phyloP scores from a whole-genome alignment of 1,284 basidiomycete genomes.

The Lentinula novae-zelandiae region DNA sequence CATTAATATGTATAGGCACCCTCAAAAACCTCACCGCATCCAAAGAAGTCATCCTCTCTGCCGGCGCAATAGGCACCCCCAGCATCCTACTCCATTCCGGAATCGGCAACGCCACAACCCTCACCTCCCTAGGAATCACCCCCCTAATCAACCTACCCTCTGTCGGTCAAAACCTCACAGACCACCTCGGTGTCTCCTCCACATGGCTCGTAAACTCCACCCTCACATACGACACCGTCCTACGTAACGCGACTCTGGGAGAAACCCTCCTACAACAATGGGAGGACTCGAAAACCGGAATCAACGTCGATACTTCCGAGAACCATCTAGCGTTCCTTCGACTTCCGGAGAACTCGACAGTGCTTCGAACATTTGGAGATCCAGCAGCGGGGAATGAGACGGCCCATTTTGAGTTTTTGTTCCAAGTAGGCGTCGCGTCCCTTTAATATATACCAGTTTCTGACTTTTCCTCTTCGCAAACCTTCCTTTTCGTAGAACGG shows the following conservation, averaged over 20 bases:
- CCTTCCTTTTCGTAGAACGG: neutral
- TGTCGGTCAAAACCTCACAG: slow-evolving; percentile 43
- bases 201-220: slow-evolving; percentile 29
- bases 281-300: slow-evolving; percentile 24
- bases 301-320: slow-evolving; percentile 17
- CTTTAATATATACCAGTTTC: neutral
- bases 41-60: slow-evolving; percentile 43
- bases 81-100: slow-evolving; percentile 44
- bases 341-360: slow-evolving; percentile 23
- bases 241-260: slow-evolving; percentile 20
- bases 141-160: slow-evolving; percentile 29
- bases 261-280: slow-evolving; percentile 23
- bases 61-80: slow-evolving; percentile 37
- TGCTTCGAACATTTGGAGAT: slow-evolving; percentile 27
- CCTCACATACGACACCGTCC: slow-evolving; percentile 18
- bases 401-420: slow-evolving; percentile 27
- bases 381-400: slow-evolving; percentile 32
- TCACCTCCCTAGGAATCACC: slow-evolving; percentile 22
- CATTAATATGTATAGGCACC: slow-evolving; percentile 15
- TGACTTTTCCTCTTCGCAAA: too few species aligned
- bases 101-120: slow-evolving; percentile 31
- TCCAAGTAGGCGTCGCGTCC: slow-evolving; percentile 20
- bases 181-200: slow-evolving; percentile 29
- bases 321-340: slow-evolving; percentile 27
- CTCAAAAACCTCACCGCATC: neutral